Evolutionary conservation across 257 asterid species (phyloP), one percentile per base, ranked within the genome.

Genomic region (Voacanga thouarsii): DNA sequence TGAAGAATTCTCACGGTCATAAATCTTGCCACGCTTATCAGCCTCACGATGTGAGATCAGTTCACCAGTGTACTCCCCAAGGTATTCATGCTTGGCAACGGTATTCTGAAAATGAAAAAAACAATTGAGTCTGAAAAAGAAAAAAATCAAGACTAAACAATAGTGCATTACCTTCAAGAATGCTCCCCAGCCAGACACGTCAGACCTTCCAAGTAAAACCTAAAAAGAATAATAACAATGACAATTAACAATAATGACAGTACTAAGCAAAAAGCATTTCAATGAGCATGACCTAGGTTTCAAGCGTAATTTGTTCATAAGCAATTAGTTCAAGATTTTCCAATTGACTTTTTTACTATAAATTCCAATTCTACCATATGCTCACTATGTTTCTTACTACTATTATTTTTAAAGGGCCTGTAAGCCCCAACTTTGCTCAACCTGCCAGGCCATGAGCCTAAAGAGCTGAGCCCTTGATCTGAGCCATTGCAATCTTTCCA

Each of bases 161-260:
- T 23, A 50, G 47, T 68, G 55, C 63, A 72, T 69, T 89, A 93
- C 99, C 98, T 96, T 93, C 89, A 96, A 81, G 90, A 96, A 96
- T 71, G 99, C 99, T 76, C 99, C 99, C 98, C 99, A 93, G 75
- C 99, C 99, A 85, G 98, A 93, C 50, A 93, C 82, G 73, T 96
- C 97, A 71, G 99, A 96, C 84, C 92, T 84, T 63, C 99, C 99
- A 78, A 96, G 90, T 84, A 93, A 85, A 83, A 96, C 96, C 98
- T 96, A 79, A 50, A 80, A 12, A 71, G 37, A 21, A 83, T 41
- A 76, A 67, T 18, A 67, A n/a, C 61, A 77, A 47, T 23, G 41
- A 19, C 24, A 39, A 21, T 39, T 19, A 16, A 18, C 18, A 37
- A 33, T 14, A 67, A 67, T 19, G 8, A 8, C 39, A 37, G 15